Conservation (phyloP, 345 rosid genomes). For the Pugionium cornutum region DNA sequence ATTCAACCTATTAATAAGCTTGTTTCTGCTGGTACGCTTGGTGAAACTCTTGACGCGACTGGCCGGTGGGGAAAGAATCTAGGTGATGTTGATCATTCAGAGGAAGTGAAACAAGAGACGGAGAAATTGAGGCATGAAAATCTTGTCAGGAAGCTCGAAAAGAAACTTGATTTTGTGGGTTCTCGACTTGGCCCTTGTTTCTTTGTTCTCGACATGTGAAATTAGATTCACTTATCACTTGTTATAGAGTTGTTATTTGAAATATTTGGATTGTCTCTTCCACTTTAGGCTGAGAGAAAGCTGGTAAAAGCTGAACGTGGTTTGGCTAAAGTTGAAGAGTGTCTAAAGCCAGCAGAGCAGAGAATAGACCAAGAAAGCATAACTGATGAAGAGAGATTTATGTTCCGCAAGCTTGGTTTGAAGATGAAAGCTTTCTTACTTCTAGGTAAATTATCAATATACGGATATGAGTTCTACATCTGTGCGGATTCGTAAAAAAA, state of each 20-base stretch:
- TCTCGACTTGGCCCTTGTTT: slow-evolving; percentile 20
- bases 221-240: neutral
- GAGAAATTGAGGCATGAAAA: slow-evolving; percentile 66
- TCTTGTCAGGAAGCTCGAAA: slow-evolving; percentile 73
- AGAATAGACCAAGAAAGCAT: slow-evolving; percentile 77
- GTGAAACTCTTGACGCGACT: slow-evolving; percentile 82
- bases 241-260: neutral
- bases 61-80: slow-evolving; percentile 77
- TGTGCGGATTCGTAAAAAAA: slow-evolving; percentile 27
- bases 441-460: slow-evolving; percentile 54
- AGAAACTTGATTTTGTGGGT: slow-evolving; percentile 74
- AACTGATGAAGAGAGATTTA: slow-evolving; percentile 92
- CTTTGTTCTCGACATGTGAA: slow-evolving; percentile 1
- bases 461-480: neutral
- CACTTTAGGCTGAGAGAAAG: slow-evolving; percentile 66
- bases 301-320: slow-evolving; percentile 70
- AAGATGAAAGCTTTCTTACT: slow-evolving; percentile 95
- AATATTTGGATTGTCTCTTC: neutral
- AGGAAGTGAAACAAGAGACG: slow-evolving; percentile 66
- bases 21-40: slow-evolving; percentile 78
- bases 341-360: slow-evolving; percentile 59
- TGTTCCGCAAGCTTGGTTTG: slow-evolving; percentile 94
- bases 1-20: slow-evolving; percentile 41
- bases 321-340: slow-evolving; percentile 74
- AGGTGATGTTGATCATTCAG: slow-evolving; percentile 55